Evolutionary conservation across 2,329 filamentous ascomycete species (phyloP), one percentile per base, ranked within the genome.

Genomic region (Aureobasidium sp.): DNA sequence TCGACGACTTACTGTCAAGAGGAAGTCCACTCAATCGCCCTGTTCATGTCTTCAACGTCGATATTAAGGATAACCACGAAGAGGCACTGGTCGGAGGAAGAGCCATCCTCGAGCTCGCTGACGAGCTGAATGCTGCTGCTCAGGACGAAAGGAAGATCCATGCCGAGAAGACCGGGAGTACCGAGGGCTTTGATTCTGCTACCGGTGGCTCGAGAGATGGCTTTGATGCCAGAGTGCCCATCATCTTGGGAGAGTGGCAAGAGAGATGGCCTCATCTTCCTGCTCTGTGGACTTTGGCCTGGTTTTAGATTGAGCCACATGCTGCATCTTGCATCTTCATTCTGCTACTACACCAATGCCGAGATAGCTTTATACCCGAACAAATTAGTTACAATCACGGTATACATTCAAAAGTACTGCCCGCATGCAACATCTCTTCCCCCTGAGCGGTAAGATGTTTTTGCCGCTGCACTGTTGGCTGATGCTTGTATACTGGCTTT

Each of bases 11-110:
- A 57, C 84, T 96, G 64, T 89, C 85, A 68, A 84, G 95, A 64
- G 94, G 93, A 8, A 85, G 88, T 0, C 88, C 89, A 3, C 79
- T 99, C 61, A 99, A 99, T 73, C 81, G 90, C 2, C 92, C 94
- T 0, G 94, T 99, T 0, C 94, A 99, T 71, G 90, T 99, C 60
- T 95, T 99, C 79, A 99, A 99, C 68, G 88, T 99, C 59, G 94
- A 99, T 72, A 99, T 99, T 70, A 93, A 89, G 73, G 94, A 99
- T 75, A 99, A 97, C 70, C 94, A 97, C 70, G 93, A 99, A 73
- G 94, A 99, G 74, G 94, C 94, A 0, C 80, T 93, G 23, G 83
- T 96, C 2, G 94, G 94, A 10, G 94, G 94, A 1, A 85, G 87
- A 66, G 94, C 90, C 46, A 99, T 99, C 62, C 80, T 97, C 38